Evolutionary conservation across 2,329 filamentous ascomycete species (phyloP), one percentile per base, ranked within the genome.

Genomic region (Rosellinia necatrix): DNA sequence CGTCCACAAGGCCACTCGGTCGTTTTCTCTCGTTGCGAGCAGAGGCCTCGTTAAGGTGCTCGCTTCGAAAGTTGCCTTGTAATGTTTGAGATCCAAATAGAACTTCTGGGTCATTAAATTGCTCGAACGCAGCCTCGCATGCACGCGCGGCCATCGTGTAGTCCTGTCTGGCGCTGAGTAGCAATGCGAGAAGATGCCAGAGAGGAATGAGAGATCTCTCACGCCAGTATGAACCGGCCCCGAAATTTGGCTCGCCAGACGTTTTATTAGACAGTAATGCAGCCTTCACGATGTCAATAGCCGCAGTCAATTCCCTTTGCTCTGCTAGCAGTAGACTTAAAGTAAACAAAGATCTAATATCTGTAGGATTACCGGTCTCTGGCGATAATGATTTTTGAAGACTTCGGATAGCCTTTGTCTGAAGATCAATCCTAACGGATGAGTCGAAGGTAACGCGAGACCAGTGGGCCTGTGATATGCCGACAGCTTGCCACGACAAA

Each of bases 41-140:
- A 52, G 78, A 79, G 1, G 74, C 76, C 37, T 84, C 80, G 35
- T 88, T 88, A 35, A 90, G 75, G 66, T 90, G 86, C 58, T 89
- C 85, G 66, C 86, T 89, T 62, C 82, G 80, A 62, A 82, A 89
- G 2, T 72, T 66, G 25, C 60, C 66, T 51, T 72, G 70, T 51
- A 82, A 68, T 13, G 83, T 78, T 29, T 81, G 74, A 48, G 80
- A 80, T 15, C 88, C 89, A 67, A 92, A 91, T 0, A 93, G 79
- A 6, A 89, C 79, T 1, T 82, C 73, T 0, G 86, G 82, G 59
- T 91, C 86, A 49, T 87, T 86, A 66, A 96, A 96, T 68, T 96
- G 91, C 64, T 96, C 92, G 68, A 97, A 89, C 3, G 92, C 92
- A 22, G 91, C 92, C 69, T 96, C 91, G 64, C 92, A 97, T 27